These are phyloP conservation scores for Parsonsia alboflavescens DNA, from an alignment of 257 asterid species.

Conservation along the genomic window DNA sequence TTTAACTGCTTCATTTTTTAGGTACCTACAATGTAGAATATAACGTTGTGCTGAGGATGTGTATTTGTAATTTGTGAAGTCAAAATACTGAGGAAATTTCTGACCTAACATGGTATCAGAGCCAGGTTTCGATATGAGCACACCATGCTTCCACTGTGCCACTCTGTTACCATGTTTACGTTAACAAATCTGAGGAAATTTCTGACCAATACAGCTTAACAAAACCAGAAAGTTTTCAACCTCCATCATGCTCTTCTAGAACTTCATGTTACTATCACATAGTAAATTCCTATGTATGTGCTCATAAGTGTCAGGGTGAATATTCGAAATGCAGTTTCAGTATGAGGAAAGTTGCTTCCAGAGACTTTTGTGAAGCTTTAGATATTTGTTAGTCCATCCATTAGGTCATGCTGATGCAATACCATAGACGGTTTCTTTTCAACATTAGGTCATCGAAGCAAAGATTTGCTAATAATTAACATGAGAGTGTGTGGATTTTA, in stretches of 20 bases:
- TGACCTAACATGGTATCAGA: no score
- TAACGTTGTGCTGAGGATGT: background rate
- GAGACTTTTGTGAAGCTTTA: background rate
- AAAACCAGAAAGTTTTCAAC: background rate
- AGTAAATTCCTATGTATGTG: background rate
- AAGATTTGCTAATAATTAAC: background rate
- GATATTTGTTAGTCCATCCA: background rate
- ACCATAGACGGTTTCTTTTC: background rate
- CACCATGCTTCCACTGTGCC: no score
- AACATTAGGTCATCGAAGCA: background rate
- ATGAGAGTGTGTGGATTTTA: background rate
- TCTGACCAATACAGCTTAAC: background rate
- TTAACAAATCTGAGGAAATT: no score
- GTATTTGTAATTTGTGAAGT: background rate
- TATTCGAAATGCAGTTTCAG: background rate
- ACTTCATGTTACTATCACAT: background rate
- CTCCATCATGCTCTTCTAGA: background rate
- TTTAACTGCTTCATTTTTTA: background rate
- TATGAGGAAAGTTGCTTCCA: background rate
- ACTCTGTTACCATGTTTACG: no score
- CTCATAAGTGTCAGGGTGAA: background rate
- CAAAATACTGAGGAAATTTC: no score
- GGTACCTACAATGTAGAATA: background rate
- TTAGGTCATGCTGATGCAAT: background rate
- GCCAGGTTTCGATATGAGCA: no score